These are phyloP conservation scores for Stylosanthes scabra DNA, from an alignment of 331 rosid species.

Conservation along the genomic window DNA sequence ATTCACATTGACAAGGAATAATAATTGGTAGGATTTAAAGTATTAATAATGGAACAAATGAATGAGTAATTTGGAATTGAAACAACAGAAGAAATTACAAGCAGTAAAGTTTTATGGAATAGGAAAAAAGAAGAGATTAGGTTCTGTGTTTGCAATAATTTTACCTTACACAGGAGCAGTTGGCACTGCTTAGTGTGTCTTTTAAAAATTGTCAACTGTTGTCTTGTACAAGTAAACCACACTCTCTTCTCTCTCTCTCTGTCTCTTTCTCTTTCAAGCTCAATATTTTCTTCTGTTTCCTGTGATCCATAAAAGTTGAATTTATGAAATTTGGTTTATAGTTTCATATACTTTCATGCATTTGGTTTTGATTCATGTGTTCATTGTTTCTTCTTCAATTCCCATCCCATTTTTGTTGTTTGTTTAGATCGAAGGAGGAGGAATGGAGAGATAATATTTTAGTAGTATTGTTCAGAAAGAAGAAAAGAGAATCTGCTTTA, in stretches of 20 bases:
- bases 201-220: constrained; percentile 60
- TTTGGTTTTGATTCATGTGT: constrained; percentile 25
- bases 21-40: neutral
- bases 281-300: constrained; percentile 34
- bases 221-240: constrained; percentile 53
- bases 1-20: neutral
- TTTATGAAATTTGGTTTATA: too few species aligned
- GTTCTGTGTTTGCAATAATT: constrained; percentile 66
- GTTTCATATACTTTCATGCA: constrained; percentile 41
- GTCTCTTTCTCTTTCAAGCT: constrained; percentile 39
- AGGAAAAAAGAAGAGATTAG: constrained; percentile 46
- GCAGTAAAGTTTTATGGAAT: constrained; percentile 39
- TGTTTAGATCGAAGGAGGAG: constrained; percentile 36
- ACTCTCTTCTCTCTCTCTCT: constrained; percentile 38
- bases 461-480: constrained; percentile 43
- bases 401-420: constrained; percentile 44
- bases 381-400: constrained; percentile 40
- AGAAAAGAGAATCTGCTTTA: constrained; percentile 87
- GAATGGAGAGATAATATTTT: constrained; percentile 26
- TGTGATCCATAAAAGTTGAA: constrained; percentile 52
- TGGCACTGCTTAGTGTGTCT: constrained; percentile 64
- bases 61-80: neutral
- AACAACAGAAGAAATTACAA: constrained; percentile 35
- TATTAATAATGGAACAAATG: neutral
- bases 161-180: constrained; percentile 62